Evolutionary conservation across 1,139 yeast species (phyloP), one percentile per base, ranked within the genome.

Genomic region (Lodderomyces orthopsilosis): DNA sequence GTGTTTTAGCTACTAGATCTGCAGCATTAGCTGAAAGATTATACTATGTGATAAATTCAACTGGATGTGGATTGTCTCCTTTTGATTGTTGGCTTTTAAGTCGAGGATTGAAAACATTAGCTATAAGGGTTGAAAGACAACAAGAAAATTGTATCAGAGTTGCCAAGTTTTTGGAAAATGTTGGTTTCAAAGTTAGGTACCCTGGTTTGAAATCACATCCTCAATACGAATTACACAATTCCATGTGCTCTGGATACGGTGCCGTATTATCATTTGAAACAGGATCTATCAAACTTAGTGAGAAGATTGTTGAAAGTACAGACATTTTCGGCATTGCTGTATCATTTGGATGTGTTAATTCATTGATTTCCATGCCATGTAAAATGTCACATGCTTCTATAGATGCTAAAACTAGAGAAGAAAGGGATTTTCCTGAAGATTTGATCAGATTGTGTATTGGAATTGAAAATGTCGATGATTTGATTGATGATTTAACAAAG

Each of bases 301-400:
- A 86, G 59, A 74, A 76, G 47, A 83, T 91, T 49, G 93, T 90
- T 19, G 93, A 87, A 55, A 70, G 74, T 42, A 80, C 91, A 9
- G 80, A 83, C 45, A 72, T 91, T 37, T 91, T 87, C 70, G 90
- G 93, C 32, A 89, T 91, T 51, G 88, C 96, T 8, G 97, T 91
- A 4, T 86, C 95, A 5, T 91, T 91, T 65, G 98, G 98, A 15
- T 86, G 96, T 62, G 96, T 91, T 46, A 88, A 89, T 66, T 87
- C 96, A 15, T 74, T 91, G 56, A 88, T 91, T 46, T 85, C 94
- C 38, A 79, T 90, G 85, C 97, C 97, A 10, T 88, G 96, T 64
- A 81, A 81, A 63, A 90, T 90, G 97, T 87, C 96, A 2, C 97
- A 90, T 60, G 97, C 97, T n/a, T 84, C 96, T 5, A 90, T 91